phyloP scores from a whole-genome alignment of 257 asterid genomes.

The Solanum gracilifrons region DNA sequence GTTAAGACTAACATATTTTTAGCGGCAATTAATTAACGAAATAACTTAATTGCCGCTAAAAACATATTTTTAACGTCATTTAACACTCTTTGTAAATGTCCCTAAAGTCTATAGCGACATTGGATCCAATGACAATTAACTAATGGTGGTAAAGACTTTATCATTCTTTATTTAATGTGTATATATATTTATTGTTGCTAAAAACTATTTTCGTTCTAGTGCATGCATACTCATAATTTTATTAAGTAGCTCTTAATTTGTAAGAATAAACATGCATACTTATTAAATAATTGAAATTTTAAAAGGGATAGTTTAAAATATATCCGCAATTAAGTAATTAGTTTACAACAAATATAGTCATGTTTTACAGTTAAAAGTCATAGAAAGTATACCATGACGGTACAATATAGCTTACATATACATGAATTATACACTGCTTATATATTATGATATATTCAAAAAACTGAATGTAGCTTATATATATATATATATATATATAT shows the following conservation, averaged over 20 bases:
- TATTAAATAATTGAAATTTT: no score
- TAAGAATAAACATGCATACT: not conserved
- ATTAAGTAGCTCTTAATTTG: no score
- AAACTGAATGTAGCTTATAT: not conserved
- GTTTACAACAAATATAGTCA: not conserved
- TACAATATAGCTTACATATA: not conserved
- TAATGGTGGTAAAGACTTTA: not conserved
- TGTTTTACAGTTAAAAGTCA: not conserved
- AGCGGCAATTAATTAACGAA: not conserved
- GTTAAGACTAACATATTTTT: not conserved
- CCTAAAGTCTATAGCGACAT: not conserved
- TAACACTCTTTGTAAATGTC: not conserved
- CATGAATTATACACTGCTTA: not conserved
- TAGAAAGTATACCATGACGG: no score
- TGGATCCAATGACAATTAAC: not conserved
- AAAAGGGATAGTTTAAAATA: not conserved
- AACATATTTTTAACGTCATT: not conserved
- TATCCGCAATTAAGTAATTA: not conserved
- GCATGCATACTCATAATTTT: not conserved
- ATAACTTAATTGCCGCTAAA: not conserved
- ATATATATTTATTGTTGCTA: not conserved
- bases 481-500: no score
- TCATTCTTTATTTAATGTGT: not conserved
- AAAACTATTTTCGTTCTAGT: rapidly evolving
- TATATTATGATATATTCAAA: not conserved